phyloP scores from a whole-genome alignment of 169 alveolate genomes.

The Besnoitia besnoiti region DNA sequence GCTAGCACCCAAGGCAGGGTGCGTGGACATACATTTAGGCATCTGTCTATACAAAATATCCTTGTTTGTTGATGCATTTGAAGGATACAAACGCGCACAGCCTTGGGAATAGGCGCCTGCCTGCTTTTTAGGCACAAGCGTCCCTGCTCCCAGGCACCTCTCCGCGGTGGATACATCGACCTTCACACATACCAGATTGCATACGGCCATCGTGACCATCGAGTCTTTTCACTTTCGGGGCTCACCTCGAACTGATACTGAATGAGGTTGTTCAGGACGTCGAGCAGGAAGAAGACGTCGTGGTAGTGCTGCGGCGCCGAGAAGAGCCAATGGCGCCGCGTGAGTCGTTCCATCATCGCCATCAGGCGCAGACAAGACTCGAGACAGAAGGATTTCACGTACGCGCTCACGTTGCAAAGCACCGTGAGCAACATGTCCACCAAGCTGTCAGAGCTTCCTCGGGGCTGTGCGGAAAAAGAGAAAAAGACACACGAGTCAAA shows the following conservation, averaged over 20 bases:
- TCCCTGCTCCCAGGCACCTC: no score
- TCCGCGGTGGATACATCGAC: no score
- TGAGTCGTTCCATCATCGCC: conserved; percentile 31
- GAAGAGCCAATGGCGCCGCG: conserved; percentile 48
- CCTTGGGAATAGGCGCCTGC: no score
- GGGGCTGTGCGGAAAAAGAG: conserved; percentile 19
- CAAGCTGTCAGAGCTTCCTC: conserved; percentile 30
- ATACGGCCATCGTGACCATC: no score
- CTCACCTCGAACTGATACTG: conserved; percentile 57
- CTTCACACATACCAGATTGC: no score
- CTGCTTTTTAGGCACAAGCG: no score
- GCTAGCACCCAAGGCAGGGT: no score
- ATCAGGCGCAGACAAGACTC: conserved; percentile 43
- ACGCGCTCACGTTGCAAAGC: conserved; percentile 58
- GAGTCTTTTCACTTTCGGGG: no score
- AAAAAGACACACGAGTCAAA: not conserved
- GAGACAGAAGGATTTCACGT: conserved; percentile 43
- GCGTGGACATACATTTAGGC: no score
- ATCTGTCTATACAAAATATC: no score
- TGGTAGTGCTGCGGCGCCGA: conserved; percentile 48
- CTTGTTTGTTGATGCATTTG: no score
- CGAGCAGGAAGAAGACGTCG: conserved; percentile 55
- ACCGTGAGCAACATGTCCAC: conserved; percentile 57
- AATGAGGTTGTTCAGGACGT: conserved; percentile 53
- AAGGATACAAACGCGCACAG: no score